phyloP scores from a whole-genome alignment of 1,284 basidiomycete species.

The Hortiboletus rubellus region DNA sequence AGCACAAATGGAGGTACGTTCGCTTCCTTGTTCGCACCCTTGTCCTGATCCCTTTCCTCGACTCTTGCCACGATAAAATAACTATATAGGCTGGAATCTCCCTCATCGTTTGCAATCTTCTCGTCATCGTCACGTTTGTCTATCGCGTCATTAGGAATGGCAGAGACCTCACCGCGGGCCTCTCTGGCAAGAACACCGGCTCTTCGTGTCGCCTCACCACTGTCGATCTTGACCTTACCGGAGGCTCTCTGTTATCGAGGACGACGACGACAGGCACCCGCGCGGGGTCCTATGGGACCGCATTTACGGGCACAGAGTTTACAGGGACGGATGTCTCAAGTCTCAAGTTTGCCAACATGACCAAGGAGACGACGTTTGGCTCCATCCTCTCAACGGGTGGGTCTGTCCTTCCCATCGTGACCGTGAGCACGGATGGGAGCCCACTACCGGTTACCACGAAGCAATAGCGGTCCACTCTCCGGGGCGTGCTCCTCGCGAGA shows the following conservation, averaged over 20 bases:
- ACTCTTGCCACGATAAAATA: not conserved
- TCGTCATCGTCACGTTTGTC: conserved; percentile 31
- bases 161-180: conserved; percentile 6
- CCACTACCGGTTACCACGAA: not conserved
- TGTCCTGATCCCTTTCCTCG: not conserved
- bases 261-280: not conserved
- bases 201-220: conserved; percentile 25
- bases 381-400: not conserved
- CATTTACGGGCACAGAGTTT: not conserved
- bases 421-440: not conserved
- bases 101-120: conserved; percentile 36
- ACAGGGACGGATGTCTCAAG: conserved; percentile 20
- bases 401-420: not conserved
- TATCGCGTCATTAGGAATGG: conserved; percentile 15
- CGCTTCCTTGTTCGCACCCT: not conserved
- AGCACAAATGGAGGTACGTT: conserved; percentile 27
- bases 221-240: conserved; percentile 21
- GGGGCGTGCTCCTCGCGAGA: not conserved
- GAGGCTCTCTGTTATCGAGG: conserved; percentile 5
- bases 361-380: conserved; percentile 3
- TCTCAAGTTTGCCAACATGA: not conserved
- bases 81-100: conserved; percentile 23
- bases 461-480: not conserved
- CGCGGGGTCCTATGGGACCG: not conserved
- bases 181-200: not conserved